Percentiles rank a stretch among this genome's conserved stretches.
These are phyloP conservation scores for Bolboschoenoplectus hybrid DNA, from an alignment of 202 grass and related monocot genomes.

Conservation along the genomic window DNA sequence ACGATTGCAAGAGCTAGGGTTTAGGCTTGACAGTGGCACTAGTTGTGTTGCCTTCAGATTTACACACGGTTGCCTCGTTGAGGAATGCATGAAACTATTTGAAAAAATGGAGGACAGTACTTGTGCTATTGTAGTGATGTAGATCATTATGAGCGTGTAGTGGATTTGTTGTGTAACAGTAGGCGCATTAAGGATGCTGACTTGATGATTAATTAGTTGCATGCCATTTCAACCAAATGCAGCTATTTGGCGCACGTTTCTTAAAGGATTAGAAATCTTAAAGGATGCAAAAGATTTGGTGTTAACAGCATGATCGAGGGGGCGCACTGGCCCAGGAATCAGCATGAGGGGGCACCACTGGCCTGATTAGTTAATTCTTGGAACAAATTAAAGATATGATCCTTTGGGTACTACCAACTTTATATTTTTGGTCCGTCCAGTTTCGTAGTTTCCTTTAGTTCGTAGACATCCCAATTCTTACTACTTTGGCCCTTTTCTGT, in stretches of 20 bases:
- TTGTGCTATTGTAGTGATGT: constrained; percentile 57
- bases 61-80: constrained; percentile 66
- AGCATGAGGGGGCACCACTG: not conserved
- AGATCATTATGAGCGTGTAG: constrained; percentile 77
- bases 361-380: not conserved
- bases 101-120: constrained; percentile 49
- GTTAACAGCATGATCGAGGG: constrained; percentile 12
- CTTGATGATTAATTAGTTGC: constrained; percentile 67
- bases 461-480: not conserved
- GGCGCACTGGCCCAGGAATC: not conserved
- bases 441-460: constrained; percentile 1
- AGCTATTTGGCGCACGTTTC: constrained; percentile 62
- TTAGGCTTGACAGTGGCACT: constrained; percentile 46
- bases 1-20: constrained; percentile 60
- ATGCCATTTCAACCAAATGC: constrained; percentile 74
- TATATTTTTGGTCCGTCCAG: not conserved
- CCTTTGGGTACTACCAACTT: not conserved
- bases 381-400: not conserved
- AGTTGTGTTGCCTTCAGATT: too few relatives aligned
- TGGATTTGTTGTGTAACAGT: constrained; percentile 71
- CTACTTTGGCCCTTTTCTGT: not conserved
- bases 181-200: constrained; percentile 64
- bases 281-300: constrained; percentile 68
- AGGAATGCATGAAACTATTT: constrained; percentile 68
- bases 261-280: constrained; percentile 59